A percentile compares a stretch with the other conserved stretches of the same genome.
These are phyloP conservation scores for Aspergillus ochraceus DNA, from an alignment of 2,329 filamentous ascomycete species.

Conservation along the genomic window DNA sequence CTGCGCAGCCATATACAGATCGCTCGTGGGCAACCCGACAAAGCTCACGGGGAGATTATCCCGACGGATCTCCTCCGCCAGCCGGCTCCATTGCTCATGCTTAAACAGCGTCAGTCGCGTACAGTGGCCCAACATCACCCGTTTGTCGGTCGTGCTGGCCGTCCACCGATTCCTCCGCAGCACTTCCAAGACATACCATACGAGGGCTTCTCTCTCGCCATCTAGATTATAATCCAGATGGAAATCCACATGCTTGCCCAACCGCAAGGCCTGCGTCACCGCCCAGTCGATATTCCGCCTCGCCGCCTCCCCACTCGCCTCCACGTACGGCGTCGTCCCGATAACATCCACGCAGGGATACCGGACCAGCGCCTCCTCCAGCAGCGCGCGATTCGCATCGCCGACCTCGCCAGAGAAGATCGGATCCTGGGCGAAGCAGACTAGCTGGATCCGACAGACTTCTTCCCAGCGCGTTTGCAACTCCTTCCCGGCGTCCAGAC, in stretches of 20 bases:
- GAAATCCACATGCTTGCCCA: slow-evolving; percentile 63
- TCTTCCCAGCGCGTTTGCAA: slow-evolving; percentile 57
- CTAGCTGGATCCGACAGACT: slow-evolving; percentile 64
- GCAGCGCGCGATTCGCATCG: slow-evolving; percentile 51
- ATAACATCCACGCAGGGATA: slow-evolving; percentile 55
- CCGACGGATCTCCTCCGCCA: slow-evolving; percentile 51
- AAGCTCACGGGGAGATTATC: slow-evolving; percentile 61
- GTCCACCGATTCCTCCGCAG: slow-evolving; percentile 56
- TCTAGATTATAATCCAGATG: slow-evolving; percentile 72
- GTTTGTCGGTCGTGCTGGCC: slow-evolving; percentile 41
- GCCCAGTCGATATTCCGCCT: slow-evolving; percentile 65
- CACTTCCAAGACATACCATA: slow-evolving; percentile 55
- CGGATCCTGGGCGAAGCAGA: slow-evolving; percentile 69
- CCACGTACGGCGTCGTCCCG: slow-evolving; percentile 71
- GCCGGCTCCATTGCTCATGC: slow-evolving; percentile 48
- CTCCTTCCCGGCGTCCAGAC: slow-evolving; percentile 57
- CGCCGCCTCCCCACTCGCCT: slow-evolving; percentile 50
- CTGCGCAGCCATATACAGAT: slow-evolving; percentile 69
- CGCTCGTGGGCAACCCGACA: slow-evolving; percentile 68
- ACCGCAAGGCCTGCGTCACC: slow-evolving; percentile 52
- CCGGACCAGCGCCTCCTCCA: slow-evolving; percentile 46
- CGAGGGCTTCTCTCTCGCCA: slow-evolving; percentile 47
- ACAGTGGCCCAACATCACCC: slow-evolving; percentile 66
- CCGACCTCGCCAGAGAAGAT: slow-evolving; percentile 60
- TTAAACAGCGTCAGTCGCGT: slow-evolving; percentile 62